Evolutionary conservation across 441 rosid species (phyloP).

Genomic region (Geranium incanum): DNA sequence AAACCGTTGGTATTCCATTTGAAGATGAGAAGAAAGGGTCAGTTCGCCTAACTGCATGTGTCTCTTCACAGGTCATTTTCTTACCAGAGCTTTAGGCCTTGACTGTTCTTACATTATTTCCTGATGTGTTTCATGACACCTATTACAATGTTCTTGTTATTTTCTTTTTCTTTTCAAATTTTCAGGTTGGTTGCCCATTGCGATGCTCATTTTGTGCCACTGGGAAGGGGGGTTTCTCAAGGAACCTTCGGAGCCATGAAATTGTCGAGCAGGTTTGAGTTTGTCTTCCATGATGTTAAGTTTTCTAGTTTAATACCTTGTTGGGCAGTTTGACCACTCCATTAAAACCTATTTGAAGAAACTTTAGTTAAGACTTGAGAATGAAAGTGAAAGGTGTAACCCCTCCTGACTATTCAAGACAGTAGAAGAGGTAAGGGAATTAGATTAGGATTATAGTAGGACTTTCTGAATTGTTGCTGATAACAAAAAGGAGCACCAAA

Average conservation of each 20-base stretch:
- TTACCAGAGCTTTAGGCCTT: neutral
- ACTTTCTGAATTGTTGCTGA: no score
- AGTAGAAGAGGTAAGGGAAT: no score
- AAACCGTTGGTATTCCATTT: slow-evolving; percentile 93
- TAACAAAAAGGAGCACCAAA: no score
- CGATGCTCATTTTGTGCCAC: slow-evolving; percentile 95
- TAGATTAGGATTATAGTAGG: no score
- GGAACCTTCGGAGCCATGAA: slow-evolving; percentile 83
- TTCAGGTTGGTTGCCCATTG: slow-evolving; percentile 90
- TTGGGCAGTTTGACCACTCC: neutral
- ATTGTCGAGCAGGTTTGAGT: slow-evolving; percentile 72
- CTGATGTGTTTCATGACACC: neutral
- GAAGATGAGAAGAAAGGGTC: slow-evolving; percentile 57
- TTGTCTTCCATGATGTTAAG: slow-evolving; percentile 10
- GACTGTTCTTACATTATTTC: neutral
- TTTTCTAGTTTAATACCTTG: neutral
- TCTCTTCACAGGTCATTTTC: slow-evolving; percentile 74
- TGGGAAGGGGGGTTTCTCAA: slow-evolving; percentile 88
- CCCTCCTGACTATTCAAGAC: neutral
- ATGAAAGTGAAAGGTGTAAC: neutral
- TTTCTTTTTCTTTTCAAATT: slow-evolving; percentile 11
- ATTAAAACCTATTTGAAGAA: neutral
- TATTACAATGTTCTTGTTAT: neutral
- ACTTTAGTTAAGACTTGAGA: neutral
- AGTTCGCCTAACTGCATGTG: slow-evolving; percentile 76